Percentiles rank a stretch among this genome's conserved stretches.
phyloP scores from a whole-genome alignment of 1,139 yeast species.

The Blastobotrys malaysiensis region DNA sequence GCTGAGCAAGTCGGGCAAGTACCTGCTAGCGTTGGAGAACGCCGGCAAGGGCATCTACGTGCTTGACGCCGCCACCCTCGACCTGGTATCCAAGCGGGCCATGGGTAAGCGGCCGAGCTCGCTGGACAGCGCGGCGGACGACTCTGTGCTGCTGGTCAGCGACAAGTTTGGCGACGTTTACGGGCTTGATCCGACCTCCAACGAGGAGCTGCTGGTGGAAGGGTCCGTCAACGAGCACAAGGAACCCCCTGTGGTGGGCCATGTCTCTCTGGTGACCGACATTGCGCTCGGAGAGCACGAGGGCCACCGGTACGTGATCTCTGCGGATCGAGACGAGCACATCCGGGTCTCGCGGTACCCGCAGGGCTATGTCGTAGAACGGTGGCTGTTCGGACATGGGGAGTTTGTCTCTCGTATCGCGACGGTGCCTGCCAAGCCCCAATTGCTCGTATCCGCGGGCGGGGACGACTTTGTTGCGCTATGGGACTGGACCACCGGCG shows the following conservation, averaged over 20 bases:
- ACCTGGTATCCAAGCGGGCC: slow-evolving; percentile 60
- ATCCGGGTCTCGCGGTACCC: slow-evolving; percentile 84
- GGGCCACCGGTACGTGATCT: slow-evolving; percentile 54
- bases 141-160: slow-evolving; percentile 58
- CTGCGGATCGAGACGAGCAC: slow-evolving; percentile 96
- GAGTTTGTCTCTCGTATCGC: slow-evolving; percentile 69
- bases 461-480: slow-evolving; percentile 75
- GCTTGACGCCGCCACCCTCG: slow-evolving; percentile 33
- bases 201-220: slow-evolving; percentile 23
- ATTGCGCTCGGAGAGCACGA: slow-evolving; percentile 42
- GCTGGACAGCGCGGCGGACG: slow-evolving; percentile 50
- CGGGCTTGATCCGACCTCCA: slow-evolving; percentile 34
- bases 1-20: slow-evolving; percentile 48
- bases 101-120: slow-evolving; percentile 91
- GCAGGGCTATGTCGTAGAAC: slow-evolving; percentile 66
- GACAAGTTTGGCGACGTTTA: slow-evolving; percentile 98
- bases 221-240: slow-evolving; percentile 39
- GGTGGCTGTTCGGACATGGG: slow-evolving; percentile 81
- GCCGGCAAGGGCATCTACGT: slow-evolving; percentile 73
- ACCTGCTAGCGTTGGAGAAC: slow-evolving; percentile 68
- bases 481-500: slow-evolving; percentile 68
- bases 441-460: slow-evolving; percentile 70
- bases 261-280: slow-evolving; percentile 91
- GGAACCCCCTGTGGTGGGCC: slow-evolving; percentile 75
- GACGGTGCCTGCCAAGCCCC: slow-evolving; percentile 46